These are phyloP conservation scores for Phytophthora constricta DNA, from an alignment of 352 stramenopile genomes.

Conservation along the genomic window DNA sequence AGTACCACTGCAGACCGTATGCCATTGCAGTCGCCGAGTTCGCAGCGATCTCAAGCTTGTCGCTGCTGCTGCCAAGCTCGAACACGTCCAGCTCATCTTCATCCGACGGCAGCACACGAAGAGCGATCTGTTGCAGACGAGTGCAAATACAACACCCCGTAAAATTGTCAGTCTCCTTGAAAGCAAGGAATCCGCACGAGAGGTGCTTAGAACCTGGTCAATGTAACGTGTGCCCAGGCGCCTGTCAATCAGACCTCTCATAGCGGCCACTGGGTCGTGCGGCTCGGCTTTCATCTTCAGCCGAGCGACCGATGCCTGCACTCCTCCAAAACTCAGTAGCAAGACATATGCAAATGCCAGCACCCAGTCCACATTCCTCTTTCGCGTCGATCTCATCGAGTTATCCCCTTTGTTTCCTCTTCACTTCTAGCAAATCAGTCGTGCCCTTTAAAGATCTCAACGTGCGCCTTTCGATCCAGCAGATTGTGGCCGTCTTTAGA, in stretches of 20 bases:
- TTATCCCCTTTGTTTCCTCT: conserved; percentile 3
- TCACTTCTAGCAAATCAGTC: background rate
- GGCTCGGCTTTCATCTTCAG: conserved; percentile 36
- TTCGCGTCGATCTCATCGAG: conserved; percentile 7
- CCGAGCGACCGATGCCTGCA: conserved; percentile 15
- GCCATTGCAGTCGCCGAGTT: conserved; percentile 68
- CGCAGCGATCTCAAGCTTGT: conserved; percentile 63
- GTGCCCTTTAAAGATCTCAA: conserved; percentile 12
- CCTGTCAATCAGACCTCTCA: conserved; percentile 55
- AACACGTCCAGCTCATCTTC: conserved; percentile 65
- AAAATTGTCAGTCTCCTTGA: too few species aligned
- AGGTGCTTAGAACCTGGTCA: conserved; percentile 34
- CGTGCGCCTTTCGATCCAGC: too few species aligned
- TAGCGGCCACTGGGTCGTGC: conserved; percentile 61
- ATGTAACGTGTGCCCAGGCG: conserved; percentile 60
- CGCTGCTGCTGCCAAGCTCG: conserved; percentile 50
- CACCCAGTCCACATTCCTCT: conserved; percentile 2
- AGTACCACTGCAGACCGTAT: conserved; percentile 77
- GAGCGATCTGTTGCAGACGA: conserved; percentile 52
- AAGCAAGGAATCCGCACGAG: too few species aligned
- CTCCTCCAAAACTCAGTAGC: conserved; percentile 7
- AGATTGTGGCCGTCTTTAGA: too few species aligned
- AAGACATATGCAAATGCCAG: conserved; percentile 14
- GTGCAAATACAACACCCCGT: background rate
- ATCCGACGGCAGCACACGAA: conserved; percentile 50